Base-by-base conservation (phyloP, 108 stramenopile genomes). In the Fragilariopsis cylindrus region DNA sequence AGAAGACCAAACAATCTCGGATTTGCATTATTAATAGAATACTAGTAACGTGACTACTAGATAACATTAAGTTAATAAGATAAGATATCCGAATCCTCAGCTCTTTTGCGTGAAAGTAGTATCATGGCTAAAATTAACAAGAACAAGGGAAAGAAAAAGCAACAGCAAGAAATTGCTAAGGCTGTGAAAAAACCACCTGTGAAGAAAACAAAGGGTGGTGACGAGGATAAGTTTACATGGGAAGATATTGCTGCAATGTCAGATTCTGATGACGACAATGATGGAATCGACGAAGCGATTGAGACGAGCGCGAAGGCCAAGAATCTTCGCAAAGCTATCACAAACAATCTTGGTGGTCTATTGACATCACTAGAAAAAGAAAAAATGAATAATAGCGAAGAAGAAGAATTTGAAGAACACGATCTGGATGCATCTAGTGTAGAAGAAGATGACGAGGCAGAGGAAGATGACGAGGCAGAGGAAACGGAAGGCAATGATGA, bases 291-390 rank as follows among this genome's bases (percentile, higher is more conserved):
- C 84, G 42, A 80, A 68, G 21, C 81, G 83, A 80, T 80, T 41
- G 77, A 78, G 15, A 81, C 77, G 83, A 83, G 79, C 7, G 83
- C 75, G 13, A 85, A 89, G 74, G 89, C 91, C 3, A 70, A 64
- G 64, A 79, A 83, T 40, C 71, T 96, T 49, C 80, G 82, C 16
- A 62, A 83, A 60, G 75, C 75, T 48, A 87, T 83, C 69, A 65
- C 75, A 47, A 75, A 76, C 49, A 78, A 78, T 9, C 80, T 83
- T 70, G 82, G 85, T 58, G 48, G 82, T 2, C 49, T 87, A 50
- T 41, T 85, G 41, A 67, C 56, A 39, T 54, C 40, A 53, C 45
- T 73, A 57, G 76, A 69, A 30, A 50, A 81, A 48, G 60, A 71
- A 2, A 60, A 65, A 1, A 50, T 73, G 16, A 73, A 80, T n/a